These are phyloP conservation scores for Penicillium sp. DNA, from an alignment of 2,329 filamentous ascomycete genomes.

Conservation along the genomic window DNA sequence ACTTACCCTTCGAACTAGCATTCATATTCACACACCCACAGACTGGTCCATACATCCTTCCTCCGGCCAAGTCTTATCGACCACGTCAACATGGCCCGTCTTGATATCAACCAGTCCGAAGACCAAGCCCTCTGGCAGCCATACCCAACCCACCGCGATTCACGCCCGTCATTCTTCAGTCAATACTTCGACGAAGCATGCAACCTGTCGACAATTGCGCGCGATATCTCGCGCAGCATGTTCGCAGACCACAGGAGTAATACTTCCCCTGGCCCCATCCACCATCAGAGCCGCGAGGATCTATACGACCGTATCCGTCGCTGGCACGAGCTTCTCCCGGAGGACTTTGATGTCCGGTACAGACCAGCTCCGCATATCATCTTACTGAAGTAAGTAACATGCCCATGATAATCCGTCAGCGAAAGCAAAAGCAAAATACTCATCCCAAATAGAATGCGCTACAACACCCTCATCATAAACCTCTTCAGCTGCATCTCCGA, in stretches of 20 bases:
- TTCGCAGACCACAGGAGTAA: conserved; percentile 24
- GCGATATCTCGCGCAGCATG: conserved; percentile 35
- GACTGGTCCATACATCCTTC: conserved; percentile 37
- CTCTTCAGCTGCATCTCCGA: conserved; percentile 34
- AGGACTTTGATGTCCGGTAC: conserved; percentile 25
- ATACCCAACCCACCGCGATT: conserved; percentile 33
- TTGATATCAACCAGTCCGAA: conserved; percentile 13
- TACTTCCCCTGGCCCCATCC: conserved; percentile 5
- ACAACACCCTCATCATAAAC: conserved; percentile 35
- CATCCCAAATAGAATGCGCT: conserved; percentile 31
- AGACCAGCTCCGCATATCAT: conserved; percentile 36
- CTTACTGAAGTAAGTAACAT: conserved; percentile 27
- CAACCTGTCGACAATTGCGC: conserved; percentile 35
- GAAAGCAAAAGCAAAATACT: neutral
- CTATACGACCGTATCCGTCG: conserved; percentile 30
- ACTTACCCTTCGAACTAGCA: neutral
- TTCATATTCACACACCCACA: conserved; percentile 7
- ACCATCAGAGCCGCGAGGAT: conserved; percentile 25
- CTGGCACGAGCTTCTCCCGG: conserved; percentile 34
- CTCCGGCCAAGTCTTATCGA: conserved; percentile 36
- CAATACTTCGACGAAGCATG: conserved; percentile 37
- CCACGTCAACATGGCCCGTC: conserved; percentile 32
- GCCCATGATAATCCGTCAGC: neutral
- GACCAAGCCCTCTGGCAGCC: conserved; percentile 30
- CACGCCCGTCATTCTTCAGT: conserved; percentile 28